These are phyloP conservation scores for Porphyrellus sp. DNA, from an alignment of 1,284 basidiomycete genomes.

Conservation along the genomic window DNA sequence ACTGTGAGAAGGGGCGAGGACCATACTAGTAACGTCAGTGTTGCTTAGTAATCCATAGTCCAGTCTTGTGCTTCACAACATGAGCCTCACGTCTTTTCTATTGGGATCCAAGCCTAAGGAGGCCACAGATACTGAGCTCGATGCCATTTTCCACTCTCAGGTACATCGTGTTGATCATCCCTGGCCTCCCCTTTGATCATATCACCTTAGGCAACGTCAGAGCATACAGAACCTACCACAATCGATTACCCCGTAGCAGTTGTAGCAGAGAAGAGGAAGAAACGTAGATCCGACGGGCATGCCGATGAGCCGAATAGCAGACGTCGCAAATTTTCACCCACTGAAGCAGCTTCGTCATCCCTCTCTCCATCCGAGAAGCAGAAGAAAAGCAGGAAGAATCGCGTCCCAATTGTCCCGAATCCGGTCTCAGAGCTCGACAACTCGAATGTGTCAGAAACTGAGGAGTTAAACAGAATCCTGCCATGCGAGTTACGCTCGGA, in stretches of 20 bases:
- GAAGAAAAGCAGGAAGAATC: conserved; percentile 21
- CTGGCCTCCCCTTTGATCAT: not conserved
- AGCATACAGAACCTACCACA: conserved; percentile 3
- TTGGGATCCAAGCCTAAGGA: conserved; percentile 20
- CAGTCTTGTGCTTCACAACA: no score
- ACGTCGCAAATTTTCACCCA: conserved; percentile 18
- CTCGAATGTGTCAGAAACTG: conserved; percentile 29
- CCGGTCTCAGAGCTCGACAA: no score
- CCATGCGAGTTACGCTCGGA: conserved; percentile 16
- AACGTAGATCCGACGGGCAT: conserved; percentile 18
- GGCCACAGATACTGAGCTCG: conserved; percentile 28
- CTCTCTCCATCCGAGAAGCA: conserved; percentile 17
- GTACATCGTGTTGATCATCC: conserved; percentile 12
- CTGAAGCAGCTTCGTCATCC: conserved; percentile 7
- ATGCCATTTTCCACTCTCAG: conserved; percentile 25
- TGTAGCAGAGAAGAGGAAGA: conserved; percentile 20
- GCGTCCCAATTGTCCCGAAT: conserved; percentile 6
- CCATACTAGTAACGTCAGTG: no score
- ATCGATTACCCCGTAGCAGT: not conserved
- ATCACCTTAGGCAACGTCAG: conserved; percentile 12
- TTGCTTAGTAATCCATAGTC: conserved; percentile 8
- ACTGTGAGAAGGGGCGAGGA: no score
- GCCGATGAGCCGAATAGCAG: conserved; percentile 26
- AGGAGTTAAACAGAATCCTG: not conserved
- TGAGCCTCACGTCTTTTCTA: conserved; percentile 32